Conservation (phyloP, 805 yeast genomes). For the Candida endomychidarum region DNA sequence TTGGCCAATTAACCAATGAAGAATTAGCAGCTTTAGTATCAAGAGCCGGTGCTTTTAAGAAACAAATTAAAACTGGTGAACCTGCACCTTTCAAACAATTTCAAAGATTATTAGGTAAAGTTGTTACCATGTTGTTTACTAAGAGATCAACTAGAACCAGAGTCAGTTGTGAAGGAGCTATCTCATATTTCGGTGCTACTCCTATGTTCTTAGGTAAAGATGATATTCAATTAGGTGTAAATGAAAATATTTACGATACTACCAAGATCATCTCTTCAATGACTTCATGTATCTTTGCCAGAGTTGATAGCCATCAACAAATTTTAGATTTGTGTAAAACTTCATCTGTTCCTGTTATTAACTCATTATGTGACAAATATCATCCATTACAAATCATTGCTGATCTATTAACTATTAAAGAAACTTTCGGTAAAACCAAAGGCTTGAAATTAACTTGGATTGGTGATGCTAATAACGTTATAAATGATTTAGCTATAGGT, state of each 20-base stretch:
- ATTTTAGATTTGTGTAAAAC: conserved; percentile 74
- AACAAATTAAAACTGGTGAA: conserved; percentile 56
- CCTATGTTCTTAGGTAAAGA: conserved; percentile 97
- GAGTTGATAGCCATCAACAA: conserved; percentile 84
- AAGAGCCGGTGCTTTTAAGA: conserved; percentile 71
- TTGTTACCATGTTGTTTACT: conserved; percentile 79
- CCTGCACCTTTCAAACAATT: conserved; percentile 35
- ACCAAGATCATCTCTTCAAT: conserved; percentile 87
- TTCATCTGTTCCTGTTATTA: conserved; percentile 88
- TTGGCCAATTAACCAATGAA: conserved; percentile 68
- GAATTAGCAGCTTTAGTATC: conserved; percentile 73
- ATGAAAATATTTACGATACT: conserved; percentile 88
- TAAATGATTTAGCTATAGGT: conserved; percentile 90
- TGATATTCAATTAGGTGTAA: conserved; percentile 95
- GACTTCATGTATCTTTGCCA: conserved; percentile 97
- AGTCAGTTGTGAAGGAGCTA: conserved; percentile 92
- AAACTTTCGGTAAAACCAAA: conserved; percentile 58
- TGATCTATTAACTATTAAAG: conserved; percentile 83
- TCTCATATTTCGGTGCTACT: conserved; percentile 87
- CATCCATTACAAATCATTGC: conserved; percentile 97
- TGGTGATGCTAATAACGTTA: conserved; percentile 95
- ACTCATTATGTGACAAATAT: conserved; percentile 86
- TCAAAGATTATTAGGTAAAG: conserved; percentile 69
- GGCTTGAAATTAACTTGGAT: conserved; percentile 88
- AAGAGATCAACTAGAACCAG: conserved; percentile 96